Evolutionary conservation across 192 early-diverging fungal species (phyloP).

Genomic region (Coemansia sp.): DNA sequence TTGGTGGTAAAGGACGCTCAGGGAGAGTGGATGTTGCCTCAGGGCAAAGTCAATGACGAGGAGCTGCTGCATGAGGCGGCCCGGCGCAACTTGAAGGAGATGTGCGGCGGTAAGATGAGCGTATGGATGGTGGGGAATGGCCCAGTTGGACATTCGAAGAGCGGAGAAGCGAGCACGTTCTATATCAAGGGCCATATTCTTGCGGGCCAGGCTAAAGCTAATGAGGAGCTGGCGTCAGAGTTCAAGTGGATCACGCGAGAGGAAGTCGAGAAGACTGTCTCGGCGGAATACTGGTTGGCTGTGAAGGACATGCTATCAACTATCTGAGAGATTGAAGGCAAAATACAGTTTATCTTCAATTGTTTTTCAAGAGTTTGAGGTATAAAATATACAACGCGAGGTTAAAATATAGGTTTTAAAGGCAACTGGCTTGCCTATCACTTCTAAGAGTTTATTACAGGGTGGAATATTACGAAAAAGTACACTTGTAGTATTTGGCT

Average conservation of each 20-base stretch:
- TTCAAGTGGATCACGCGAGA: constrained; percentile 56
- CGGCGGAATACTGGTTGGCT: constrained; percentile 48
- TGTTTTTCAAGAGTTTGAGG: not conserved
- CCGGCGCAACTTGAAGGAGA: constrained; percentile 66
- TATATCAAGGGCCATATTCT: constrained; percentile 86
- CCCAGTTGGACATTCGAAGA: constrained; percentile 73
- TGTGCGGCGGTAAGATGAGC: constrained; percentile 77
- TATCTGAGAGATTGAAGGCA: constrained; percentile 7
- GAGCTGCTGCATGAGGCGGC: constrained; percentile 82
- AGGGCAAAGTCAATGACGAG: constrained; percentile 61
- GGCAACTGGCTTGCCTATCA: too few relatives aligned
- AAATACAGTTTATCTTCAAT: not conserved
- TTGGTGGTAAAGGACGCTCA: constrained; percentile 72
- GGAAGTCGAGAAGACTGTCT: constrained; percentile 37
- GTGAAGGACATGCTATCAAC: constrained; percentile 51
- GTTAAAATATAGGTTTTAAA: not conserved
- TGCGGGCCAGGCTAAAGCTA: constrained; percentile 64
- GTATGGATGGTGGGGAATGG: constrained; percentile 85
- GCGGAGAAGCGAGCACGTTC: constrained; percentile 64
- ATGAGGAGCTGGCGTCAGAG: constrained; percentile 26
- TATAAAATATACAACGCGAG: not conserved
- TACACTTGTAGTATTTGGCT: too few relatives aligned
- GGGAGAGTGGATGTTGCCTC: constrained; percentile 75
- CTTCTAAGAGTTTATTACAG: too few relatives aligned
- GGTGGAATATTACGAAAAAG: too few relatives aligned